Conservation (phyloP, 2,329 filamentous ascomycete genomes). For the Botryosphaeria agaves region DNA sequence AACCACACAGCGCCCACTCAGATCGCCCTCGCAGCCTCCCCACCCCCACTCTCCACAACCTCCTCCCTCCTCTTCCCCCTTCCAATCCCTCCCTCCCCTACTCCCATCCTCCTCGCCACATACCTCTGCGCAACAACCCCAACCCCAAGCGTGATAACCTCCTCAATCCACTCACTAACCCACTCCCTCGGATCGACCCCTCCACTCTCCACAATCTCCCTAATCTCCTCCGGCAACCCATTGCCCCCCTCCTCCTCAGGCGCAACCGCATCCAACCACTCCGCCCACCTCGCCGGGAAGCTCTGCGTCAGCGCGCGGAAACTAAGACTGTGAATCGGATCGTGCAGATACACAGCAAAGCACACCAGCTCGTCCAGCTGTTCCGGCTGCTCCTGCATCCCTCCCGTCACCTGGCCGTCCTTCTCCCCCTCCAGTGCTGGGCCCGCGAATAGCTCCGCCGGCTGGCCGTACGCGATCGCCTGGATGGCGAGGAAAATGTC, state of each 20-base stretch:
- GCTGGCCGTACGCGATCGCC: constrained; percentile 51
- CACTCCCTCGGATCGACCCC: constrained; percentile 88
- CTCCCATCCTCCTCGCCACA: constrained; percentile 87
- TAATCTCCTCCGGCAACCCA: constrained; percentile 65
- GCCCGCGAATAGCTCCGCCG: constrained; percentile 47
- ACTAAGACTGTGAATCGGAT: constrained; percentile 80
- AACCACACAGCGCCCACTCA: constrained; percentile 4
- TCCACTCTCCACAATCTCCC: constrained; percentile 57
- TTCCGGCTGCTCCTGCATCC: constrained; percentile 24
- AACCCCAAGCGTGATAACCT: constrained; percentile 57
- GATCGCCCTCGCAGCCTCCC: constrained; percentile 40
- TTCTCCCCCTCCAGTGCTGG: constrained; percentile 24
- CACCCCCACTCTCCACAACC: constrained; percentile 38
- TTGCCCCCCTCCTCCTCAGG: constrained; percentile 16
- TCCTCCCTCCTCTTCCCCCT: constrained; percentile 39
- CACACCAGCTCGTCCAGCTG: constrained; percentile 42
- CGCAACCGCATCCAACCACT: constrained; percentile 68
- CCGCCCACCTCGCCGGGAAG: constrained; percentile 70
- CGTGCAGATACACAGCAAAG: constrained; percentile 66
- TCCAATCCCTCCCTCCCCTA: constrained; percentile 59
- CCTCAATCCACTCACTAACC: constrained; percentile 96
- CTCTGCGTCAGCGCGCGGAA: constrained; percentile 72
- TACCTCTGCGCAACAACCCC: constrained; percentile 89
- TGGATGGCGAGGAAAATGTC: constrained; percentile 95
- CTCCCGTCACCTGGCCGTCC: constrained; percentile 29